phyloP scores from a whole-genome alignment of 140 eudicot species.

The Erigeron philadelphicus region DNA sequence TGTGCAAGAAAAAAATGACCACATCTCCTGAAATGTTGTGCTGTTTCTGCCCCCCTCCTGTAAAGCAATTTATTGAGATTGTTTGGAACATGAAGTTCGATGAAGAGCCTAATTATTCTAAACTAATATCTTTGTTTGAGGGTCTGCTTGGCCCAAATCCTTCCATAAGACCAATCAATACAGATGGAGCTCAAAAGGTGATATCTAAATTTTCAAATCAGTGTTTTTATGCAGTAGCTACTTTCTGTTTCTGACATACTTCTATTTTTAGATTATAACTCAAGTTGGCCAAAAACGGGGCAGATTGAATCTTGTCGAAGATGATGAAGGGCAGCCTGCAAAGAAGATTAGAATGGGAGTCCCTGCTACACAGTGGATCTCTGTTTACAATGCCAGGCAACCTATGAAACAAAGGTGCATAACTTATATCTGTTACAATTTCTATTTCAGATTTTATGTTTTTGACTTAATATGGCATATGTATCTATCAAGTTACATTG shows the following conservation, averaged over 20 bases:
- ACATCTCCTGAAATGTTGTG: constrained; percentile 74
- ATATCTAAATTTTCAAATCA: not conserved
- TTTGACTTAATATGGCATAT: not conserved
- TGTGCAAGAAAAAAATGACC: constrained; percentile 89
- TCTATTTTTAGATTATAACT: not conserved
- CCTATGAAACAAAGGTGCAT: constrained; percentile 57
- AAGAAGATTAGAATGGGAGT: constrained; percentile 55
- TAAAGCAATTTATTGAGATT: constrained; percentile 64
- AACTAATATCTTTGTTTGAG: constrained; percentile 69
- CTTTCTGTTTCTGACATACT: not conserved
- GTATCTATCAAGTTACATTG: not conserved
- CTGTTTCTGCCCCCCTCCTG: constrained; percentile 62
- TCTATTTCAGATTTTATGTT: not conserved
- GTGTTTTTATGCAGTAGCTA: not conserved
- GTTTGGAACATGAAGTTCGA: constrained; percentile 91
- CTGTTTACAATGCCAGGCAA: constrained; percentile 44
- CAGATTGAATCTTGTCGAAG: constrained; percentile 44
- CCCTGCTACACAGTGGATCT: constrained; percentile 63
- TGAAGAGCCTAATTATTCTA: constrained; percentile 92
- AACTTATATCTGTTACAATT: not conserved
- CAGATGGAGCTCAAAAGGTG: constrained; percentile 90
- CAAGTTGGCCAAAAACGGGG: constrained; percentile 74
- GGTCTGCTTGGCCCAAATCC: constrained; percentile 67
- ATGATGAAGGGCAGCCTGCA: constrained; percentile 54
- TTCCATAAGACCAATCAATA: constrained; percentile 60